These are phyloP conservation scores for Mortierella alpina DNA, from an alignment of 192 early-diverging fungal species.

Conservation along the genomic window DNA sequence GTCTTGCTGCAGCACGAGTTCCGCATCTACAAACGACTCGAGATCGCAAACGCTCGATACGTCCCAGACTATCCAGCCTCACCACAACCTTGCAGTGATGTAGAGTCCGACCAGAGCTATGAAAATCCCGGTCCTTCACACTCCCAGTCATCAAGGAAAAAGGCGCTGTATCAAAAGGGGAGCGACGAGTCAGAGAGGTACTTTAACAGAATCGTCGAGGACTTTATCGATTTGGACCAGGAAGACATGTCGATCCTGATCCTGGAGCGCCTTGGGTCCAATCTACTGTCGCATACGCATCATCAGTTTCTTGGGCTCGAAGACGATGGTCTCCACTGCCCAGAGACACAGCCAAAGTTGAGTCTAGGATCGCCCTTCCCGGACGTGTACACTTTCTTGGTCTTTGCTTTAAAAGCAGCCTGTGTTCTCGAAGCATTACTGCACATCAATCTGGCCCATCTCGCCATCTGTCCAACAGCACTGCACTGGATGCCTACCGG, in stretches of 20 bases:
- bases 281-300: conserved; percentile 30
- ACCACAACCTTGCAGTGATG: not conserved
- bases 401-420: conserved; percentile 41
- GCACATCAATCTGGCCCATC: conserved; percentile 23
- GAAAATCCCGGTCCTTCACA: not conserved
- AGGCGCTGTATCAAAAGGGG: conserved; percentile 26
- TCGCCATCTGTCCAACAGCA: conserved; percentile 37
- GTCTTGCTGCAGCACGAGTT: conserved; percentile 45
- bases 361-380: conserved; percentile 33
- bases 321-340: conserved; percentile 11
- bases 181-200: conserved; percentile 33
- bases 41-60: conserved; percentile 23
- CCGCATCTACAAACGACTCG: conserved; percentile 33
- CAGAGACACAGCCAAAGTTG: conserved; percentile 17
- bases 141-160: not conserved
- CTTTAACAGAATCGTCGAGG: conserved; percentile 38
- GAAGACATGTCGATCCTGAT: conserved; percentile 45
- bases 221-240: conserved; percentile 36
- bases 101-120: not conserved
- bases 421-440: conserved; percentile 32
- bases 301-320: conserved; percentile 36
- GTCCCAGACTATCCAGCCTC: not conserved
- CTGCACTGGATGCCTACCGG: conserved; percentile 30
- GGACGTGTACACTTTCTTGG: conserved; percentile 36
- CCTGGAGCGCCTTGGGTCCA: conserved; percentile 34